Evolutionary conservation across 805 yeast genomes (phyloP).

Genomic region (Cyberlindnera petersonii): DNA sequence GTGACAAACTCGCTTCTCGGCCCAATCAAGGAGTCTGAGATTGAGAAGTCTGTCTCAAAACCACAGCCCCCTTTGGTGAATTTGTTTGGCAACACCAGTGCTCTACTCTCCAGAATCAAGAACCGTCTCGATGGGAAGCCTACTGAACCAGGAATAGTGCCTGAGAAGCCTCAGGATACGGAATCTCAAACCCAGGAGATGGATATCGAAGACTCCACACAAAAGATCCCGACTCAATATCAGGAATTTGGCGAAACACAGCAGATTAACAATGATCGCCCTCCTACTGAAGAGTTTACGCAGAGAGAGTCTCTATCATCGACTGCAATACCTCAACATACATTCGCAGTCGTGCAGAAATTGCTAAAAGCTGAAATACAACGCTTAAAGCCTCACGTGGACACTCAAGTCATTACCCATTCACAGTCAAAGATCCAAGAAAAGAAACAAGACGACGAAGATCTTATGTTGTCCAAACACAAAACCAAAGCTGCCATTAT

Average conservation of each 20-base stretch:
- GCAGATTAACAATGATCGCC: neutral
- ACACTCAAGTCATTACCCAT: neutral
- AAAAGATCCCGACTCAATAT: neutral
- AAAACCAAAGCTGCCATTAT: neutral
- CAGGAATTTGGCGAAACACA: neutral
- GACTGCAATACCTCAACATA: no score
- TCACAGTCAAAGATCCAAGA: no score
- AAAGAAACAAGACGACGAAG: neutral
- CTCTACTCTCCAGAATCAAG: conserved; percentile 16
- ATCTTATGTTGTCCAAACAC: neutral
- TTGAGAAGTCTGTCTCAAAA: neutral
- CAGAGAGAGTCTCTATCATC: no score
- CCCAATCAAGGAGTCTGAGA: neutral
- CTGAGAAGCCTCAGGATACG: neutral
- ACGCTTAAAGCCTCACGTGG: neutral
- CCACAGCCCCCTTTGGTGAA: neutral
- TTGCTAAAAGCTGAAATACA: neutral
- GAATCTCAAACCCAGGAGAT: neutral
- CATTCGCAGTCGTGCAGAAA: no score
- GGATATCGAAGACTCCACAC: neutral
- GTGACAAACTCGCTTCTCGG: neutral
- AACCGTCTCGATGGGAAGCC: conserved; percentile 20
- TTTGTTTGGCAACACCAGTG: conserved; percentile 5
- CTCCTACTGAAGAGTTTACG: neutral
- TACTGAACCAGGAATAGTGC: neutral